Percentiles rank a stretch among this genome's conserved stretches.
These are phyloP conservation scores for Termitomyces sp. DNA, from an alignment of 768 basidiomycete species.

Conservation along the genomic window DNA sequence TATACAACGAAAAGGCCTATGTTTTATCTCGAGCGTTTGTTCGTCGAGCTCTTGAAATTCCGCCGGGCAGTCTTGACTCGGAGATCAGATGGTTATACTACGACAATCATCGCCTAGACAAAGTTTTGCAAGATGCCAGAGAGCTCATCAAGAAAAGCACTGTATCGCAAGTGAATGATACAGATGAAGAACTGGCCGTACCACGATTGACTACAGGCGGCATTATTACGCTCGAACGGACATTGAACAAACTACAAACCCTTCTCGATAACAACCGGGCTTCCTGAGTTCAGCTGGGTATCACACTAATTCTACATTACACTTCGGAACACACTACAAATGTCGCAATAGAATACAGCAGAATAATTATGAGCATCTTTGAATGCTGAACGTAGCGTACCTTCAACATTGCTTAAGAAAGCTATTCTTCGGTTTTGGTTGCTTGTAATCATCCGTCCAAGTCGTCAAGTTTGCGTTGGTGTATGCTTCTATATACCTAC, in stretches of 20 bases:
- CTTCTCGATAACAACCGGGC: conserved; percentile 23
- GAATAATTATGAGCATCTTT: neutral
- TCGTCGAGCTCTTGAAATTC: conserved; percentile 80
- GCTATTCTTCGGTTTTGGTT: conserved; percentile 64
- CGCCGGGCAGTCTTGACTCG: conserved; percentile 59
- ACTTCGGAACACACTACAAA: neutral
- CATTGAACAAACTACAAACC: conserved; percentile 56
- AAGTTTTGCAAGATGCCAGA: conserved; percentile 60
- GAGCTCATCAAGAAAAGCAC: conserved; percentile 66
- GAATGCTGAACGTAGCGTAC: neutral
- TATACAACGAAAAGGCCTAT: conserved; percentile 92
- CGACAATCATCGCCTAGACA: conserved; percentile 54
- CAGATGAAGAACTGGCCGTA: conserved; percentile 47
- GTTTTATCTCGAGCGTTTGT: conserved; percentile 88
- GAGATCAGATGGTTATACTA: conserved; percentile 77
- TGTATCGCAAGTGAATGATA: conserved; percentile 20
- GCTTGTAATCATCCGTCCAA: conserved; percentile 58
- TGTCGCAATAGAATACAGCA: neutral
- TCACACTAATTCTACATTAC: neutral
- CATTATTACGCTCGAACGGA: conserved; percentile 72
- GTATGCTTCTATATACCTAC: conserved; percentile 65
- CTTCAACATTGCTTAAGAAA: conserved; percentile 54
- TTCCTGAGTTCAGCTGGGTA: neutral
- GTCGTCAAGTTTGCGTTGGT: conserved; percentile 77
- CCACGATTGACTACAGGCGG: conserved; percentile 77